Evolutionary conservation across 768 basidiomycete species (phyloP), one percentile per base, ranked within the genome.

Genomic region (Suillus americanus): DNA sequence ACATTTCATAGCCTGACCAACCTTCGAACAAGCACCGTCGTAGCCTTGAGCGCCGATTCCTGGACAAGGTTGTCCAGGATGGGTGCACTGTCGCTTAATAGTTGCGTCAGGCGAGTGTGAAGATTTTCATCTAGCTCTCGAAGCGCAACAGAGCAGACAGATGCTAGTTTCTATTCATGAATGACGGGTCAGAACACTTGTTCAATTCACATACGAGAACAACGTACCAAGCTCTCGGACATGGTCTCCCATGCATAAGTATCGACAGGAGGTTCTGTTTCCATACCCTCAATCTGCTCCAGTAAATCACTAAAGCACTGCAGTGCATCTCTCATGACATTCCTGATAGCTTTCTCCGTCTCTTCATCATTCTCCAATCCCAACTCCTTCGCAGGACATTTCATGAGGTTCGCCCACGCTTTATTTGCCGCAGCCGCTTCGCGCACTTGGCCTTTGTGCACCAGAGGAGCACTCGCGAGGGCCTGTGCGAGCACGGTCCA

Each of bases 241-340:
- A 95, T 89, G 0, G 94, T 95, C 72, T 95, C 94, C 89, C 90
- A 95, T 60, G 91, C 88, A 75, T 94, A 95, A n/a, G 90, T 92
- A 73, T 95, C 94, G 40, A 89, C 70, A 0, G 89, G 83, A 14
- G 91, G 93, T 65, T 92, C 90, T 4, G 81, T 79, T 16, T 94
- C 92, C 86, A 95, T 88, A 66, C 90, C 91, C 71, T 92, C 86
- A 60, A 95, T 89, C 73, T 94, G 93, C 6, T 83, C 78, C 41
- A 92, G 80, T 43, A 95, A 82, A 67, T 94, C 91, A 10, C 84
- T 85, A 72, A 94, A 93, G 65, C 89, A 90, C 64, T 91, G 85
- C 78, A 92, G 81, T 3, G 92, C 86, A 71, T 86, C 85, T 51
- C 80, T 79, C 37, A 88, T 77, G 0, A 88, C 86, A 28, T 71